A percentile compares a stretch with the other conserved stretches of the same genome.
Conservation (phyloP, 805 yeast species). For the Starmerella gropengiesseri region DNA sequence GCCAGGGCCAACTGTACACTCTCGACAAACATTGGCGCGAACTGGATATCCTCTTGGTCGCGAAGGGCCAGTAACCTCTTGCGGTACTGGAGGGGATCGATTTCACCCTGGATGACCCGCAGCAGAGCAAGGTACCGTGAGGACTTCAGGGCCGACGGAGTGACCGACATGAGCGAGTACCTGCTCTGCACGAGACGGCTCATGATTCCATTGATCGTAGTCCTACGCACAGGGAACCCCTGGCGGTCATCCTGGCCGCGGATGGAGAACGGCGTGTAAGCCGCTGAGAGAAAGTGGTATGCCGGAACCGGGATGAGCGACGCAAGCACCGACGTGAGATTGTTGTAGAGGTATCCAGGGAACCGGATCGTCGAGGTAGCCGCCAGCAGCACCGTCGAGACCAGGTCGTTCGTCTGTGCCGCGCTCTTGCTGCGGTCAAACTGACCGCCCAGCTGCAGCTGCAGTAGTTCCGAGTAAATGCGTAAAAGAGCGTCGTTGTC, state of each 20-base stretch:
- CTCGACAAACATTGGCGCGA: constrained; percentile 79
- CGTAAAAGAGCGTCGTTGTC: constrained; percentile 77
- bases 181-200: constrained; percentile 71
- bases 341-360: constrained; percentile 85
- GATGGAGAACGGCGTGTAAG: constrained; percentile 69
- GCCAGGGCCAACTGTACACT: constrained; percentile 71
- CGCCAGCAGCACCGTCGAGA: constrained; percentile 73
- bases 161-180: constrained; percentile 53
- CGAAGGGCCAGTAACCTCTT: constrained; percentile 34
- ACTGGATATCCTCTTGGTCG: constrained; percentile 41
- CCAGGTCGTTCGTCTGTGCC: constrained; percentile 71
- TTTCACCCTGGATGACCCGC: constrained; percentile 56
- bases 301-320: constrained; percentile 79
- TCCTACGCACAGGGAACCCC: constrained; percentile 48
- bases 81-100: constrained; percentile 58
- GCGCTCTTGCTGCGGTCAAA: constrained; percentile 41
- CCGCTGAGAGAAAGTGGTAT: constrained; percentile 60
- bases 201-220: constrained; percentile 76
- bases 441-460: constrained; percentile 30
- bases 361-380: constrained; percentile 79
- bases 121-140: constrained; percentile 53
- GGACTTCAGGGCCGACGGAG: constrained; percentile 31
- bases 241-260: constrained; percentile 36
- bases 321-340: constrained; percentile 68
- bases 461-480: constrained; percentile 54